Conservation (phyloP, 345 rosid species). For the Hypericum perforatum region DNA sequence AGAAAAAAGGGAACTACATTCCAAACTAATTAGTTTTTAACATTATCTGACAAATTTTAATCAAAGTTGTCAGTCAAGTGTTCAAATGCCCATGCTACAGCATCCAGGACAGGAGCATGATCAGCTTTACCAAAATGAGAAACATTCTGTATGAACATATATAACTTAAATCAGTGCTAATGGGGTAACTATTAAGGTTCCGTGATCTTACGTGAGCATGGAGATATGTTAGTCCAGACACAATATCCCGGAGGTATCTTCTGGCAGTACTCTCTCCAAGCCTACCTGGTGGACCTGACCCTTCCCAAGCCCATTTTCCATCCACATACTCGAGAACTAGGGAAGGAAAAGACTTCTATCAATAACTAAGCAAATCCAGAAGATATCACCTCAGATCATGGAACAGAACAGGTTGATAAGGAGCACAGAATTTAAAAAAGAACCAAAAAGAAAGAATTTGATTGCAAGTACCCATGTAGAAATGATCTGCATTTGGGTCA, state of each 20-base stretch:
- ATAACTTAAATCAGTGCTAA: no score
- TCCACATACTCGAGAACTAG: conserved; percentile 94
- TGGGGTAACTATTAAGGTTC: neutral
- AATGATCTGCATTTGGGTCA: conserved; percentile 89
- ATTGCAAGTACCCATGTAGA: conserved; percentile 77
- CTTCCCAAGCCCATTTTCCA: conserved; percentile 70
- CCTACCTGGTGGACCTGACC: conserved; percentile 39
- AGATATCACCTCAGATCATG: neutral
- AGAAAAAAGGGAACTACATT: no score
- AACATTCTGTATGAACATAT: no score
- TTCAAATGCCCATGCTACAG: no score
- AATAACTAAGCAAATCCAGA: conserved; percentile 3
- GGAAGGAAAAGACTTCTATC: conserved; percentile 6
- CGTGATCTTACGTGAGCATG: conserved; percentile 73
- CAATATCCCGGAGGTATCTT: conserved; percentile 75
- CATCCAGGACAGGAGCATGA: no score
- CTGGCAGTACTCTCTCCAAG: conserved; percentile 70
- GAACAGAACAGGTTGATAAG: no score
- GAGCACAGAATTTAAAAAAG: neutral
- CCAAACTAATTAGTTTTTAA: no score
- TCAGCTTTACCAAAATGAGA: no score
- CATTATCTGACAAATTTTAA: no score
- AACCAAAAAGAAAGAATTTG: neutral
- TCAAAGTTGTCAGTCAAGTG: no score
- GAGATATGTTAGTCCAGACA: conserved; percentile 85